A percentile compares a stretch with the other conserved stretches of the same genome.
Conservation (phyloP, 768 basidiomycete species). For the Termitomyces heimii region DNA sequence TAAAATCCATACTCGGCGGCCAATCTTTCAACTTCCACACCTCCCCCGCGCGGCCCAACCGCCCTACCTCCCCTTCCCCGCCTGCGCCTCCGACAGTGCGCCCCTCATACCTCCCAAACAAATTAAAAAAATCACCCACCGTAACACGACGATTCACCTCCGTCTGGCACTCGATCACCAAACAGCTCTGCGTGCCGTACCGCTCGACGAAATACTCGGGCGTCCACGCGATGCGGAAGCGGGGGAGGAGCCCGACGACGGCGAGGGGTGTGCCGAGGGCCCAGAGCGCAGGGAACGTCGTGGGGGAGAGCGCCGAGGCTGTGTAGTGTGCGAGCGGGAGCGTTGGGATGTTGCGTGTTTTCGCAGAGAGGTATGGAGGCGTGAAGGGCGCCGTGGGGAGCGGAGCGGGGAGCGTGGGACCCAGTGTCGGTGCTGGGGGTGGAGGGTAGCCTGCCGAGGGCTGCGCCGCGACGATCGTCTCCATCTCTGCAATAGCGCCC, state of each 20-base stretch:
- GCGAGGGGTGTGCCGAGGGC: conserved; percentile 68
- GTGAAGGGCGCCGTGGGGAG: conserved; percentile 3
- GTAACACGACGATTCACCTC: conserved; percentile 57
- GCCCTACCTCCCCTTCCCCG: conserved; percentile 57
- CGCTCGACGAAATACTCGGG: conserved; percentile 75
- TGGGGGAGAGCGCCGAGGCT: conserved; percentile 49
- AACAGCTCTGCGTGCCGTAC: conserved; percentile 57
- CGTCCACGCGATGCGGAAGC: conserved; percentile 71
- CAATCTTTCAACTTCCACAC: conserved; percentile 59
- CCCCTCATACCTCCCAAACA: conserved; percentile 65
- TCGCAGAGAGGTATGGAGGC: conserved; percentile 15
- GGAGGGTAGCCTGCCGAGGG: not conserved
- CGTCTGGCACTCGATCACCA: conserved; percentile 80
- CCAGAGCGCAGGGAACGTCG: conserved; percentile 68
- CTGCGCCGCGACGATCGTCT: conserved; percentile 24
- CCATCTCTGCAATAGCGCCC: conserved; percentile 66
- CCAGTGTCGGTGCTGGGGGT: too few species aligned
- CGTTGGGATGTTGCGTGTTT: conserved; percentile 31
- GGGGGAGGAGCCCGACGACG: conserved; percentile 57
- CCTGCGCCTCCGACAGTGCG: conserved; percentile 42
- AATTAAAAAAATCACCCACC: conserved; percentile 73
- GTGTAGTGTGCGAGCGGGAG: conserved; percentile 42
- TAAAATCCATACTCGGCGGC: conserved; percentile 87
- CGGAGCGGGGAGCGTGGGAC: not conserved
- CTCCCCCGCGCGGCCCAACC: not conserved